Percentiles rank a stretch among this genome's conserved stretches.
Conservation (phyloP, 2,329 filamentous ascomycete genomes). For the Blastomyces parvus region DNA sequence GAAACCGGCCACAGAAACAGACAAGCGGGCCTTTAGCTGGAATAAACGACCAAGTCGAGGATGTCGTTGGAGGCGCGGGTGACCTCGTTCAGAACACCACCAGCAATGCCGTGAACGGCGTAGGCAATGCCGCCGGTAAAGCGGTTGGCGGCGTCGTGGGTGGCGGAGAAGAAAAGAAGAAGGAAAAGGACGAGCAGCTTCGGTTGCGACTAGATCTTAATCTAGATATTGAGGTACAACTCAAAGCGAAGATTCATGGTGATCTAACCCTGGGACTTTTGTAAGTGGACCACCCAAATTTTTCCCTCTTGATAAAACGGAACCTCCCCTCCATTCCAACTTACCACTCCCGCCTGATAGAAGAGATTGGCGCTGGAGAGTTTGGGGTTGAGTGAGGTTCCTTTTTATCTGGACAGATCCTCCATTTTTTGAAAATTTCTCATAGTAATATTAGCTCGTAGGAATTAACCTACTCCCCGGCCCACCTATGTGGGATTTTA, state of each 20-base stretch:
- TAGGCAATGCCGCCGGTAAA: constrained; percentile 33
- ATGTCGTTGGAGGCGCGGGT: constrained; percentile 43
- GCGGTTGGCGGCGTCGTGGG: constrained; percentile 32
- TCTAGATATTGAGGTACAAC: constrained; percentile 71
- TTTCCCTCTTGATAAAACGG: background rate
- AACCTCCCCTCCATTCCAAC: background rate
- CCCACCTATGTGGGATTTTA: background rate
- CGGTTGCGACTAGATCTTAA: constrained; percentile 66
- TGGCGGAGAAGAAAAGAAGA: constrained; percentile 32
- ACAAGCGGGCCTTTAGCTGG: constrained; percentile 42
- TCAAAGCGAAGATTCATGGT: constrained; percentile 78
- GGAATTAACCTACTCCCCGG: constrained; percentile 5
- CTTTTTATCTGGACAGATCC: background rate
- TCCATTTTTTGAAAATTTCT: background rate
- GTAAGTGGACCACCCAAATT: constrained; percentile 43
- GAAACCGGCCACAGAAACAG: constrained; percentile 41
- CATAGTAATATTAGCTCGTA: constrained; percentile 5
- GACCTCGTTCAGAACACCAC: constrained; percentile 45
- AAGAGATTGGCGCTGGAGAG: background rate
- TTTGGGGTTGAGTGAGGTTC: background rate
- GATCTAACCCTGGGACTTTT: constrained; percentile 70
- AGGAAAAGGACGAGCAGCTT: constrained; percentile 54
- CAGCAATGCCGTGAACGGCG: constrained; percentile 38
- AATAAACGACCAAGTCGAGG: constrained; percentile 49
- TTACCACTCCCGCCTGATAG: background rate